These are phyloP conservation scores for Boletus semigastroideus DNA, from an alignment of 1,284 basidiomycete genomes.

Conservation along the genomic window DNA sequence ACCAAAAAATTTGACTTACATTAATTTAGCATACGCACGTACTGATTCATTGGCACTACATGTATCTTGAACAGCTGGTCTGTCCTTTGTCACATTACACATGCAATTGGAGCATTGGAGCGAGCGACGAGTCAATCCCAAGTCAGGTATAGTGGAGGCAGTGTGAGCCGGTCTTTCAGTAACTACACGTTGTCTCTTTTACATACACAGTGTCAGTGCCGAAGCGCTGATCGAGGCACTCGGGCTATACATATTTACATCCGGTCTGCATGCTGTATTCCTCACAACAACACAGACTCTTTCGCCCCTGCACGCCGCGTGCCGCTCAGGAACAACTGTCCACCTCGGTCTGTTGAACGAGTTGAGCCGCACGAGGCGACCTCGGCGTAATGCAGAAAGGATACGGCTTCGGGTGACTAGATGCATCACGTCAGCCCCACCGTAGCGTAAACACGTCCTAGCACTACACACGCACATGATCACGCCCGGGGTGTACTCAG, in stretches of 20 bases:
- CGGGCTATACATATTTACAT: too few species aligned
- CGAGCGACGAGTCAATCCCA: not conserved
- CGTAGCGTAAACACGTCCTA: not conserved
- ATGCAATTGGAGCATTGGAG: not conserved
- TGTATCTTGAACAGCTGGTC: slow-evolving; percentile 24
- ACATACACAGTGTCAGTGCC: not conserved
- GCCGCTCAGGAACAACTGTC: not conserved
- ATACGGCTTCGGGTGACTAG: slow-evolving; percentile 18
- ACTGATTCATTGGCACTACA: slow-evolving; percentile 7
- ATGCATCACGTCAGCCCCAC: too few species aligned
- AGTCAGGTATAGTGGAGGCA: not conserved
- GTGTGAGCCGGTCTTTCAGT: too few species aligned
- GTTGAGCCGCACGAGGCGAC: slow-evolving; percentile 14
- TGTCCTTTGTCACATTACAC: slow-evolving; percentile 10
- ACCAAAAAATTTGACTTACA: slow-evolving; percentile 3
- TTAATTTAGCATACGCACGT: slow-evolving; percentile 23
- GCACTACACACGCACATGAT: slow-evolving; percentile 42
- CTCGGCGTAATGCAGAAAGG: slow-evolving; percentile 32
- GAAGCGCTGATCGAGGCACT: too few species aligned
- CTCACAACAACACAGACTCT: not conserved
- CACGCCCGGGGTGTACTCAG: slow-evolving; percentile 50
- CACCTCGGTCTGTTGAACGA: slow-evolving; percentile 14
- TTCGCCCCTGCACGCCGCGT: too few species aligned
- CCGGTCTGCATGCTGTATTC: not conserved
- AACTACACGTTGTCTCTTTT: not conserved